Conservation (phyloP, 495 filamentous ascomycete genomes). For the Lindgomyces ingoldianus region DNA sequence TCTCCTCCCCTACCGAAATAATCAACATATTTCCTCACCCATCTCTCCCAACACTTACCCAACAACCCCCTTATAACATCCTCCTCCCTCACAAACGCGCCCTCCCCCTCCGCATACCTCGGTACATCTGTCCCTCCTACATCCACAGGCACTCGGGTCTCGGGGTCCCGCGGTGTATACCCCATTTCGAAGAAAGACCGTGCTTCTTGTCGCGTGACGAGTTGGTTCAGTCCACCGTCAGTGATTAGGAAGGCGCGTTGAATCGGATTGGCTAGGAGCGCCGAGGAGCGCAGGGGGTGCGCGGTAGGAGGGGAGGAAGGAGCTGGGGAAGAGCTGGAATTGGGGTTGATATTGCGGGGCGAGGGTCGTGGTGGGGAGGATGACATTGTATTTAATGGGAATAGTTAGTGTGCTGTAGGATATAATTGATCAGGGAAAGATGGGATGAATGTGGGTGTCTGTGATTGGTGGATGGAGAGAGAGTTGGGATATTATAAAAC, state of each 20-base stretch:
- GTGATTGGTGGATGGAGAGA: neutral
- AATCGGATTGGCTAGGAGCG: neutral
- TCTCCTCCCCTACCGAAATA: neutral
- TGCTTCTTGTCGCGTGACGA: neutral
- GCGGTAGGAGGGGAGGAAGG: neutral
- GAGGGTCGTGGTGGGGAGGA: neutral
- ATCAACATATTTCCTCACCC: neutral
- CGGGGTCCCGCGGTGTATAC: neutral
- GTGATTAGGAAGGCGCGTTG: neutral
- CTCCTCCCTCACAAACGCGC: neutral
- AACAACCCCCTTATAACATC: neutral
- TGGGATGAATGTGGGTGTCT: neutral
- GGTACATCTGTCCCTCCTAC: neutral
- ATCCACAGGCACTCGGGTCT: neutral
- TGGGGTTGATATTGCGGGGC: too few relatives aligned
- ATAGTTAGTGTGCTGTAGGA: neutral
- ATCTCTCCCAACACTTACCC: too few relatives aligned
- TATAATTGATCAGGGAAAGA: neutral
- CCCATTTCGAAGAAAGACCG: neutral
- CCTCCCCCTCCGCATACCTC: neutral
- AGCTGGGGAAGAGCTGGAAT: neutral
- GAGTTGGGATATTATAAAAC: neutral
- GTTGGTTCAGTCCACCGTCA: neutral
- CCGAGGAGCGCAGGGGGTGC: neutral
- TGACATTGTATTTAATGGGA: neutral